Evolutionary conservation across 2,329 filamentous ascomycete genomes (phyloP).

Genomic region (Gaeumannomyces sp.): DNA sequence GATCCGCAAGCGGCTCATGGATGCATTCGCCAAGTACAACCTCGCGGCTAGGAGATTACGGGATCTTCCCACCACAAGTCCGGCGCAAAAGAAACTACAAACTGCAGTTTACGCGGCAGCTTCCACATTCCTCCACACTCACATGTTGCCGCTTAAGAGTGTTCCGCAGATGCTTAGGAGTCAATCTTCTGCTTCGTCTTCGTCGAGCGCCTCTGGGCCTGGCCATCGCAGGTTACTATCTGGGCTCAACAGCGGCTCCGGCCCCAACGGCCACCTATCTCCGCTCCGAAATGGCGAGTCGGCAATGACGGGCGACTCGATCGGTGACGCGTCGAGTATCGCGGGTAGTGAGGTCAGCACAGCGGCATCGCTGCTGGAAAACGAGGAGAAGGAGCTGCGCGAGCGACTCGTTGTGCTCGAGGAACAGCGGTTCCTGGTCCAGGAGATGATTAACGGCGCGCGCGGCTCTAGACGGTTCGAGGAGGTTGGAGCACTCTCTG

Average conservation of each 20-base stretch:
- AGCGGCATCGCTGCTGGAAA: conserved; percentile 57
- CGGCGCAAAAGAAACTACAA: conserved; percentile 69
- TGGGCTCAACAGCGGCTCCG: conserved; percentile 15
- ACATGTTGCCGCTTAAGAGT: conserved; percentile 82
- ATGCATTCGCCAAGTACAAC: conserved; percentile 85
- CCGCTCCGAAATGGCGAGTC: conserved; percentile 44
- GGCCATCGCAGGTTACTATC: conserved; percentile 25
- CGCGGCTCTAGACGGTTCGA: conserved; percentile 75
- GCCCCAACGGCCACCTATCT: conserved; percentile 19
- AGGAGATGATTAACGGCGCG: conserved; percentile 75
- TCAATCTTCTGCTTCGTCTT: conserved; percentile 27
- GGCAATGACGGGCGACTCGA: conserved; percentile 27
- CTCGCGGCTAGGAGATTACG: conserved; percentile 73
- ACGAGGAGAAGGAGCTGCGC: conserved; percentile 74
- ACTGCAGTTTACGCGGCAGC: conserved; percentile 78
- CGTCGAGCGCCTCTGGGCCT: conserved; percentile 8
- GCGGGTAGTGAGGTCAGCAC: conserved; percentile 45
- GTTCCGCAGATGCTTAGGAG: conserved; percentile 59
- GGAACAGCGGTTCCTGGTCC: conserved; percentile 85
- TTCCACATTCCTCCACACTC: conserved; percentile 75
- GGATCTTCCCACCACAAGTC: conserved; percentile 66
- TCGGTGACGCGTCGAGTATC: conserved; percentile 45
- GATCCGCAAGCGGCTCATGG: conserved; percentile 81
- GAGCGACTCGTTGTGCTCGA: conserved; percentile 80
- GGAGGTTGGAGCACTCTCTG: conserved; percentile 71